Percentiles rank a stretch among this genome's conserved stretches.
Evolutionary conservation across 1,284 basidiomycete species (phyloP).

Genomic region (Ustilago vetiveriae): DNA sequence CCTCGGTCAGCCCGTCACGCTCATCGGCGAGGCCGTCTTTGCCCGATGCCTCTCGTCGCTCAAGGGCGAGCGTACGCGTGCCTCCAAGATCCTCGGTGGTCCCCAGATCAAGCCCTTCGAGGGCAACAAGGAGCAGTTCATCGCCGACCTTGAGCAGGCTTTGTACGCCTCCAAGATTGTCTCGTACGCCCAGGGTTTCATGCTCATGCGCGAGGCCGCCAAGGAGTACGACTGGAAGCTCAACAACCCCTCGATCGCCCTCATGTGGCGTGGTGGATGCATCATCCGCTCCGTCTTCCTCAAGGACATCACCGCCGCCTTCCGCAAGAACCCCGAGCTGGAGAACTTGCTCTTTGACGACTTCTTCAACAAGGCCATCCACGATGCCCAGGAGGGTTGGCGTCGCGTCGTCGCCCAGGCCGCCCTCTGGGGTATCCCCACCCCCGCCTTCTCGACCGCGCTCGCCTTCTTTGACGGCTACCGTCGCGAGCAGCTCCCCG

Average conservation of each 20-base stretch:
- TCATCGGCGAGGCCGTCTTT: constrained; percentile 99
- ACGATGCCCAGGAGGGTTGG: constrained; percentile 97
- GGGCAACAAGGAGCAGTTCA: constrained; percentile 98
- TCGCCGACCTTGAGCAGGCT: constrained; percentile 98
- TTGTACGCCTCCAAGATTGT: constrained; percentile 97
- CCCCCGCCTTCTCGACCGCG: constrained; percentile 94
- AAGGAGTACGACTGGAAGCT: constrained; percentile 80
- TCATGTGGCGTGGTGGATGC: constrained; percentile 99
- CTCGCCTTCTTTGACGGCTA: constrained; percentile 99
- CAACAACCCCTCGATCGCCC: constrained; percentile 91
- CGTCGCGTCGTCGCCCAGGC: constrained; percentile 95
- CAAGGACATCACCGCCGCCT: constrained; percentile 77
- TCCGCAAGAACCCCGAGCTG: constrained; percentile 83
- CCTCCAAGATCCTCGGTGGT: constrained; percentile 87
- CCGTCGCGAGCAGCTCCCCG: constrained; percentile 84
- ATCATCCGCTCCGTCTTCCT: constrained; percentile 77
- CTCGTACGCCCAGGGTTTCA: constrained; percentile 93
- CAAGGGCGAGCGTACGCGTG: constrained; percentile 95
- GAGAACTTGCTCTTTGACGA: constrained; percentile 95
- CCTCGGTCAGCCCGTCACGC: constrained; percentile 86
- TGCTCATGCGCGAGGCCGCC: constrained; percentile 98
- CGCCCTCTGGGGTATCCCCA: constrained; percentile 95
- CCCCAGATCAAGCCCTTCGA: constrained; percentile 92
- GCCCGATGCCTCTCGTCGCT: constrained; percentile 96
- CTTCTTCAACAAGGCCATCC: constrained; percentile 95